These are phyloP conservation scores for Neurospora tetraspora DNA, from an alignment of 495 filamentous ascomycete genomes.

Conservation along the genomic window DNA sequence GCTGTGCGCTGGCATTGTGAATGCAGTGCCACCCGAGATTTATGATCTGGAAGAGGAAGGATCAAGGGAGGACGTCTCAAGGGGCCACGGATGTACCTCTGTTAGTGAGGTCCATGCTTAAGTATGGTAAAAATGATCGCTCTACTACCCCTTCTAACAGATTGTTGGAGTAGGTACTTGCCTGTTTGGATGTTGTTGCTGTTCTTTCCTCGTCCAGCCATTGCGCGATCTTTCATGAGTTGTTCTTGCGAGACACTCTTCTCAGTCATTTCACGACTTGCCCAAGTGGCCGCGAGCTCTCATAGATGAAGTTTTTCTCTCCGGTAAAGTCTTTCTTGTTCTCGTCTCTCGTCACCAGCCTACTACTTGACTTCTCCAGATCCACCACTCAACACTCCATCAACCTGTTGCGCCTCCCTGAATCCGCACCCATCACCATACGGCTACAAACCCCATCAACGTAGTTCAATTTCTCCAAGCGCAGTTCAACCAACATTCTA, in stretches of 20 bases:
- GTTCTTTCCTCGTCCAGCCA: not conserved
- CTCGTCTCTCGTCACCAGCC: not conserved
- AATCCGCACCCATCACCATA: not conserved
- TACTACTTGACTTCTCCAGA: not conserved
- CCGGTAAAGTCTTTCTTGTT: not conserved
- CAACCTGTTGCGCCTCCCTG: not conserved
- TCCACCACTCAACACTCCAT: not conserved
- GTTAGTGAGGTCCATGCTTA: no score
- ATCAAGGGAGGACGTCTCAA: no score
- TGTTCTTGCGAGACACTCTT: not conserved
- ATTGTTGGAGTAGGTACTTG: not conserved
- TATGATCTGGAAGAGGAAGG: no score
- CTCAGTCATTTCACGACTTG: not conserved
- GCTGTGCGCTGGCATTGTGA: no score
- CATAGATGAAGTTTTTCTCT: not conserved
- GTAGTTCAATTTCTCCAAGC: not conserved
- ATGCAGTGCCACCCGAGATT: no score
- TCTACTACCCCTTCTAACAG: not conserved
- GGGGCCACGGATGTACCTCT: no score
- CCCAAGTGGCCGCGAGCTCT: not conserved
- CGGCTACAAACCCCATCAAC: not conserved
- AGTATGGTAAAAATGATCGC: no score
- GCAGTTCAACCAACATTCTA: not conserved
- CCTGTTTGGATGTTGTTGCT: not conserved
- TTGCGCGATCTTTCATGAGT: not conserved